Percentiles rank a stretch among this genome's conserved stretches.
These are phyloP conservation scores for Oryza glaberrima DNA, from an alignment of 176 grass and related monocot genomes.

Conservation along the genomic window DNA sequence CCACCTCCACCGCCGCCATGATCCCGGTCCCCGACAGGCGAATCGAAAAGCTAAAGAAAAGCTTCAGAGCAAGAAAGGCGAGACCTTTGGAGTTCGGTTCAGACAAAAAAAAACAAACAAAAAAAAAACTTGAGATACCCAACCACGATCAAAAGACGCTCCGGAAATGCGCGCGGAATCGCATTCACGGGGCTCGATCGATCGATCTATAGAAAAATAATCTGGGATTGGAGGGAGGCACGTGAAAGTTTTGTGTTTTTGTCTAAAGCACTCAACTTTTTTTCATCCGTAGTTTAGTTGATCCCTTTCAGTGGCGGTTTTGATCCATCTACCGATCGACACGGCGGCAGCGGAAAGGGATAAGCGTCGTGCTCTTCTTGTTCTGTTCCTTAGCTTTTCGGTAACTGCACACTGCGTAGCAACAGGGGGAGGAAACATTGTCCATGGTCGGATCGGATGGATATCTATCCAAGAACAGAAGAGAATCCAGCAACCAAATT, in stretches of 20 bases:
- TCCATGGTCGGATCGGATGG: not conserved
- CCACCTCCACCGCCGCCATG: constrained; percentile 29
- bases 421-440: not conserved
- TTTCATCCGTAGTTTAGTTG: not conserved
- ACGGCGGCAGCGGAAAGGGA: not conserved
- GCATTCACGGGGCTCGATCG: not conserved
- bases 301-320: not conserved
- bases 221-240: not conserved
- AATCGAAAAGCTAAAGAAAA: not conserved
- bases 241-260: constrained; percentile 37
- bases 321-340: not conserved
- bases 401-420: not conserved
- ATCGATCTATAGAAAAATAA: not conserved
- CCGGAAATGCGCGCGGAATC: not conserved
- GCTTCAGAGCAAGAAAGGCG: not conserved
- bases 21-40: not conserved
- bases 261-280: constrained; percentile 22
- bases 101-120: no score
- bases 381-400: constrained; percentile 29
- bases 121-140: not conserved
- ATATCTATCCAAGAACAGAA: not conserved
- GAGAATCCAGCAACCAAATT: not conserved
- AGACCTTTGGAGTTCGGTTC: not conserved
- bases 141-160: not conserved
- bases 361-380: not conserved